Conservation (phyloP, 306 rosid species). For the Dicorynia guianensis region DNA sequence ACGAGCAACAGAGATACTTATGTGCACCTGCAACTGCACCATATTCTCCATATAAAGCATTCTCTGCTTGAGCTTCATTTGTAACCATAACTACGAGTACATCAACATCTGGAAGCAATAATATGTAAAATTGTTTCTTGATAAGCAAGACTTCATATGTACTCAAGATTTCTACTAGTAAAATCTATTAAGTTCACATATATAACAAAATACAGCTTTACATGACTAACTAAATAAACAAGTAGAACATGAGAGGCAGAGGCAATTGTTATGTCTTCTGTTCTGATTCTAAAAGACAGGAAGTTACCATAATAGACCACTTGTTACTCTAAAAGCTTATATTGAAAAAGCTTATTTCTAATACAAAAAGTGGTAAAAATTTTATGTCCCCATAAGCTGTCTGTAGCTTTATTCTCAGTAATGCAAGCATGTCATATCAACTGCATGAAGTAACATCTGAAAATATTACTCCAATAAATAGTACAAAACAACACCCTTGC, state of each 20-base stretch:
- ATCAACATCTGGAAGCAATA: conserved; percentile 72
- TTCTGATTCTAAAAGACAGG: conserved; percentile 4
- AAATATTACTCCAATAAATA: conserved; percentile 25
- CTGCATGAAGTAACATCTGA: conserved; percentile 5
- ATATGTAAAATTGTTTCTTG: conserved; percentile 26
- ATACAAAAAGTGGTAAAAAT: not conserved
- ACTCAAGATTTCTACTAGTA: conserved; percentile 28
- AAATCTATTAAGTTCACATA: conserved; percentile 25
- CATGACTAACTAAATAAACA: conserved; percentile 16
- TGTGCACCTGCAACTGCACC: conserved; percentile 89
- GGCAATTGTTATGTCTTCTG: conserved; percentile 19
- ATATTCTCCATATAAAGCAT: conserved; percentile 75
- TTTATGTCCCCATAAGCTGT: not conserved
- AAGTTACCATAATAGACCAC: conserved; percentile 19
- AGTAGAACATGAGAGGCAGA: not conserved
- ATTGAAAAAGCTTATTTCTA: conserved; percentile 19
- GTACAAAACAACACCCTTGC: conserved; percentile 2
- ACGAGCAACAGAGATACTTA: conserved; percentile 36
- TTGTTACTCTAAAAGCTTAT: conserved; percentile 3
- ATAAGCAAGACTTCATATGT: conserved; percentile 3
- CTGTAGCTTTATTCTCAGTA: conserved; percentile 22
- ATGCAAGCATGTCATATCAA: conserved; percentile 29
- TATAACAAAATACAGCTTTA: conserved; percentile 13
- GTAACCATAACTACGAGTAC: conserved; percentile 91
- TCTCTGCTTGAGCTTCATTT: conserved; percentile 88